Base-by-base conservation (phyloP, 148 eudicot species). In the Gaultheria prostrata region DNA sequence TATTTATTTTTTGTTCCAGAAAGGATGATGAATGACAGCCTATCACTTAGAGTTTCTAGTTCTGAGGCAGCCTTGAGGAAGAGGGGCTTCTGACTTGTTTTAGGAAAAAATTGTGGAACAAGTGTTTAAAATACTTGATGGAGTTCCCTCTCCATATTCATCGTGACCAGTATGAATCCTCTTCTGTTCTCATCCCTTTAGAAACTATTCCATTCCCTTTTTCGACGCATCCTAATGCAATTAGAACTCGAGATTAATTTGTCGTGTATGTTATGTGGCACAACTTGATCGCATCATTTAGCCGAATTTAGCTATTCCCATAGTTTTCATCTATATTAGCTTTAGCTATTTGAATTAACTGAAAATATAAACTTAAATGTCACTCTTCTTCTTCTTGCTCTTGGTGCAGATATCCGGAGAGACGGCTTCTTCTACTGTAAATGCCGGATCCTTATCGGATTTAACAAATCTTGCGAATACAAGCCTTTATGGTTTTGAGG, bases 401-500 rank as follows among this genome's bases (percentile, higher is more conserved):
- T 69, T 72, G 54, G 65, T 17, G 80, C 89, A 95, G 98, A 90
- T 95, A 80, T 93, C 98, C 11, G 95, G 98, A 57, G 94, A 95
- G 82, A 89, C 89, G 15, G 97, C 98, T 49, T 91, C 98, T 54
- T 91, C 93, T 15, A 90, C 92, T 20, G 95, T 93, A 74, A 93
- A 85, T 84, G 86, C 95, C 15, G 92, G 93, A 50, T 93, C 97
- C 53, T 81, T 93, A 14, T 90, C 94, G 13, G 98, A 95, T 86
- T 86, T 95, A 83, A 89, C 97, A 59, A 90, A 87, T 61, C 90
- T 95, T 48, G 95, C 93, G 18, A 92, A 91, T 85, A 86, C 94
- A 54, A 95, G 98, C 85, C 82, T 95, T 0, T 95, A 95, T 76
- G 98, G 98, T 49, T 93, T 95, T 80, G 98, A 93, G 86, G 98